phyloP scores from a whole-genome alignment of 2,329 filamentous ascomycete species.

The Cytospora schulzeri region DNA sequence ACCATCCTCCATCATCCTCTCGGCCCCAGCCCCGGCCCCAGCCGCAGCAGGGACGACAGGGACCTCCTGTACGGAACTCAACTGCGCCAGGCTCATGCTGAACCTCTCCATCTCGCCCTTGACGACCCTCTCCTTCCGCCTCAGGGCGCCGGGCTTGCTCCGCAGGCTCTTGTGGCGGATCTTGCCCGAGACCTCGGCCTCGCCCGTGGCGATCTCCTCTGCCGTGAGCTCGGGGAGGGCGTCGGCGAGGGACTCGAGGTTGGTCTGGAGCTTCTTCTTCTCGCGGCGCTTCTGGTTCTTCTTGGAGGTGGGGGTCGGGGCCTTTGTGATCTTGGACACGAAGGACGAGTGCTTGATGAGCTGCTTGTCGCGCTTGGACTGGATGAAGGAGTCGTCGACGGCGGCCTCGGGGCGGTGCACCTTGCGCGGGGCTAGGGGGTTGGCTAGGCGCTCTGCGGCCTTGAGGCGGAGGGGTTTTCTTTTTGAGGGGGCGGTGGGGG shows the following conservation, averaged over 20 bases:
- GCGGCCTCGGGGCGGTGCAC: constrained; percentile 54
- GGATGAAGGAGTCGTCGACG: constrained; percentile 61
- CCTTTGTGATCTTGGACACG: constrained; percentile 73
- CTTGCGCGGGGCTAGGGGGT: constrained; percentile 54
- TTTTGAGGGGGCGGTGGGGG: constrained; percentile 48
- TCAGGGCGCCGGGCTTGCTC: constrained; percentile 76
- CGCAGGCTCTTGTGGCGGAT: constrained; percentile 75
- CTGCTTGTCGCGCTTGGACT: constrained; percentile 82
- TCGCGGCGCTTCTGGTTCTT: constrained; percentile 42
- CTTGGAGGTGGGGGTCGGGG: constrained; percentile 35
- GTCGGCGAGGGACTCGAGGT: constrained; percentile 74
- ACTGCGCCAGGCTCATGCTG: constrained; percentile 76
- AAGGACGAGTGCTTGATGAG: constrained; percentile 80
- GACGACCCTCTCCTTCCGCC: constrained; percentile 79
- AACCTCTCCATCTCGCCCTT: constrained; percentile 82
- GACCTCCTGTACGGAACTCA: constrained; percentile 50
- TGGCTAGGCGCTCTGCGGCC: constrained; percentile 53
- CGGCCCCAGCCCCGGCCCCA: constrained; percentile 15
- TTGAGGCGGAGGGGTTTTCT: constrained; percentile 60
- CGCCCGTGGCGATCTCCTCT: constrained; percentile 49
- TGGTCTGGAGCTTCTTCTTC: constrained; percentile 63
- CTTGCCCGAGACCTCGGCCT: constrained; percentile 47
- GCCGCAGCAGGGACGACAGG: constrained; percentile 22
- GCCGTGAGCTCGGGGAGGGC: constrained; percentile 69
- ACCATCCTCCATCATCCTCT: constrained; percentile 25